phyloP scores from a whole-genome alignment of 495 filamentous ascomycete species.

The Penicillium turbatum region DNA sequence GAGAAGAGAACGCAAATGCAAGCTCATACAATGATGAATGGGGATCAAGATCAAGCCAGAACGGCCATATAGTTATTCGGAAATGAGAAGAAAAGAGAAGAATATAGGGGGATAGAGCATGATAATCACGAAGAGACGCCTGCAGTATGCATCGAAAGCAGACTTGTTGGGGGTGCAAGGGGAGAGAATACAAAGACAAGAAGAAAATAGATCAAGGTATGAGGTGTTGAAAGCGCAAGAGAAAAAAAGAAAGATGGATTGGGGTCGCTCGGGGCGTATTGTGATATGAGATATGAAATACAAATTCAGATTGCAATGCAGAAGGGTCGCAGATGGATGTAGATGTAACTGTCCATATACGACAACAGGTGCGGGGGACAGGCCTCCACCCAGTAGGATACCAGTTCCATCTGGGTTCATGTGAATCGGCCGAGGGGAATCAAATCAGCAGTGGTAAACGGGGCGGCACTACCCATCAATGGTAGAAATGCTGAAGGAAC shows the following conservation, averaged over 20 bases:
- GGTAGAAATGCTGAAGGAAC: slow-evolving; percentile 21
- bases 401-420: slow-evolving; percentile 23
- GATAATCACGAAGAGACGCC: slow-evolving; percentile 45
- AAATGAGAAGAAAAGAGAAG: slow-evolving; percentile 24
- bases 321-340: slow-evolving; percentile 17
- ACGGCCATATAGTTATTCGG: slow-evolving; percentile 15
- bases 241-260: slow-evolving; percentile 34
- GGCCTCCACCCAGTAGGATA: slow-evolving; percentile 15
- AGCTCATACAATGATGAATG: slow-evolving; percentile 1
- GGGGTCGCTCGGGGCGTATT: slow-evolving; percentile 34
- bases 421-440: slow-evolving; percentile 14
- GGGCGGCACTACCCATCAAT: slow-evolving; percentile 11
- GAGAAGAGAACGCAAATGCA: slow-evolving; percentile 23
- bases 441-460: slow-evolving; percentile 10
- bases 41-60: slow-evolving; percentile 10
- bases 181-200: slow-evolving; percentile 32
- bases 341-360: slow-evolving; percentile 3
- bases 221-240: slow-evolving; percentile 28
- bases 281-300: slow-evolving; percentile 10
- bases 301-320: slow-evolving; percentile 24
- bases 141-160: slow-evolving; percentile 44
- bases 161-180: slow-evolving; percentile 26
- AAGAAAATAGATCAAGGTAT: slow-evolving; percentile 22
- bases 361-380: slow-evolving; percentile 23
- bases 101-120: slow-evolving; percentile 23